Evolutionary conservation across 331 rosid species (phyloP).

Genomic region (Quercus phellos): DNA sequence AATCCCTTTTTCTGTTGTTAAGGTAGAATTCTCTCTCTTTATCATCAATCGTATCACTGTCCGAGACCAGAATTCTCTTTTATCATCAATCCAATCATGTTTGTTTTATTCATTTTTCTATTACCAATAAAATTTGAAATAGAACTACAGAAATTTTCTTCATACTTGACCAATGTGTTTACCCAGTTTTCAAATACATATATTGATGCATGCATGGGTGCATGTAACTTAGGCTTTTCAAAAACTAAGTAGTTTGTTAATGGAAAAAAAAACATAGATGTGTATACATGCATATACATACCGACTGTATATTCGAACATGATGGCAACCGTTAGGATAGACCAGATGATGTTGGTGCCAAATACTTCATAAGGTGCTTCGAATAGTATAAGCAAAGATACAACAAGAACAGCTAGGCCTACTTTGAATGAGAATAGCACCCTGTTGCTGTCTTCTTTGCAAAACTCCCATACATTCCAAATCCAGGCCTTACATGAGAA

Average conservation of each 20-base stretch:
- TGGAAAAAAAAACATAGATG: no score
- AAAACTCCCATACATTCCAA: constrained; percentile 35
- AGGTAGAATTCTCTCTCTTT: no score
- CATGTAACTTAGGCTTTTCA: neutral
- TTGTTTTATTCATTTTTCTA: no score
- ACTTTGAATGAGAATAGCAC: constrained; percentile 59
- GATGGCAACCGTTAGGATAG: constrained; percentile 68
- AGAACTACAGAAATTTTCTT: no score
- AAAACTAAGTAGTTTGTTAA: neutral
- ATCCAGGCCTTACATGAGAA: constrained; percentile 25
- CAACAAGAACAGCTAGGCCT: constrained; percentile 64
- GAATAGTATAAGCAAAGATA: constrained; percentile 53
- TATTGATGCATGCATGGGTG: neutral
- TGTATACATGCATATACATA: constrained; percentile 16
- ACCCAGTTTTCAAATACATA: neutral
- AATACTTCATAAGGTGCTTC: constrained; percentile 61
- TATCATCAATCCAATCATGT: no score
- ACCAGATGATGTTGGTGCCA: constrained; percentile 67
- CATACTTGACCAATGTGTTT: neutral
- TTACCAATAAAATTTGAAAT: no score
- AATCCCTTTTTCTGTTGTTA: no score
- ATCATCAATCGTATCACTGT: no score
- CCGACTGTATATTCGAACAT: constrained; percentile 82
- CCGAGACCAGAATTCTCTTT: no score
- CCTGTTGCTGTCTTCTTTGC: constrained; percentile 52